Evolutionary conservation across 2,329 filamentous ascomycete species (phyloP), one percentile per base, ranked within the genome.

Genomic region (Exophiala dermatitidis): DNA sequence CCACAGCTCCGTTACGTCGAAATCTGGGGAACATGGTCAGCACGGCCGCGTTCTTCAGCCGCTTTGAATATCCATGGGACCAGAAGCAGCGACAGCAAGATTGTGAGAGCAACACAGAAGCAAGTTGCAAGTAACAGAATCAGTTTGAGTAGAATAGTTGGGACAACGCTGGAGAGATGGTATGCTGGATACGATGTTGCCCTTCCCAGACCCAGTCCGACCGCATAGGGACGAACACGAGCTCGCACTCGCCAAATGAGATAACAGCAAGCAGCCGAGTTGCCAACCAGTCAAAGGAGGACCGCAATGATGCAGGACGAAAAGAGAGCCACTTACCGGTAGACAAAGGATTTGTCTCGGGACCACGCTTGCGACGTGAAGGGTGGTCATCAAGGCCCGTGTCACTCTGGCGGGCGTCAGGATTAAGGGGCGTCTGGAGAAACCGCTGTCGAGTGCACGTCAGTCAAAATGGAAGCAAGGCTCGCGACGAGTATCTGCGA

Each of bases 311-410:
- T 36, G 43, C 37, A 48, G 43, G 36, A 48, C 28, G 50, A 46
- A 58, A 53, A 37, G 34, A 19, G 50, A 9, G 43, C 40, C 38
- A 56, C 58, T 58, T 49, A 60, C 58, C 52, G 55, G 49, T 33
- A 53, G 51, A 60, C 55, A 58, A 58, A 60, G 55, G 50, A 58
- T n/a, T 41, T 60, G 58, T 60, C 58, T 60, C 58, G 55, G 58
- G 55, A 57, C 45, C 42, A 49, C 51, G 30, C 53, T 48, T 46
- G 33, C 46, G 50, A 48, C 34, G 46, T 52, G 50, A 50, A 51
- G 33, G 44, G 48, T 46, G 37, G 50, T 52, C 33, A 32, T 41
- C 12, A 41, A 26, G 41, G 31, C 32, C 29, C 50, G 57, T 57
- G 54, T 57, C 53, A 59, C 54, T 59, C 48, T 42, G 33, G 49